Evolutionary conservation across 2,329 filamentous ascomycete genomes (phyloP).

Genomic region (Pleoardoris graminearum): DNA sequence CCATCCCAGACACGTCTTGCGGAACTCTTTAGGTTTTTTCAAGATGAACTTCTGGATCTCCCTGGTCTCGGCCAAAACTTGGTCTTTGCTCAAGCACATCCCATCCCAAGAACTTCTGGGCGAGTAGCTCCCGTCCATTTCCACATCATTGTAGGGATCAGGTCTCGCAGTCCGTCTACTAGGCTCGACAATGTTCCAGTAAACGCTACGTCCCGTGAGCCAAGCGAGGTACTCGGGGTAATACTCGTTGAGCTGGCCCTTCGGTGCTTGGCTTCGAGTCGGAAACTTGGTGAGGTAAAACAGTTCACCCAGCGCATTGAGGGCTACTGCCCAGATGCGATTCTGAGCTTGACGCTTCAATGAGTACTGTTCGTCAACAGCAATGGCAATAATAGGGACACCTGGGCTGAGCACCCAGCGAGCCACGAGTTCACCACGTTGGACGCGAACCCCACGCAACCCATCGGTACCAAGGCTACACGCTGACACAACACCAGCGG

Average conservation of each 20-base stretch:
- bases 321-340: slow-evolving; percentile 85
- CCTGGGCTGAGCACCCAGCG: slow-evolving; percentile 91
- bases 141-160: slow-evolving; percentile 72
- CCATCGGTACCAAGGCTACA: slow-evolving; percentile 72
- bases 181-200: slow-evolving; percentile 79
- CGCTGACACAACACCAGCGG: slow-evolving; percentile 77
- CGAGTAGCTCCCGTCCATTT: slow-evolving; percentile 71
- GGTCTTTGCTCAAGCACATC: slow-evolving; percentile 70
- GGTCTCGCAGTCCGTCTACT: slow-evolving; percentile 72
- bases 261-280: slow-evolving; percentile 55
- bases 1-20: slow-evolving; percentile 79
- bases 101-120: slow-evolving; percentile 75
- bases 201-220: slow-evolving; percentile 75
- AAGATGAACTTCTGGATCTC: slow-evolving; percentile 79
- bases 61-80: slow-evolving; percentile 74
- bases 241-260: slow-evolving; percentile 54
- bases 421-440: slow-evolving; percentile 76
- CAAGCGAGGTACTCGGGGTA: slow-evolving; percentile 69
- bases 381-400: slow-evolving; percentile 83
- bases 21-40: slow-evolving; percentile 76
- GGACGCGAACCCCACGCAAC: slow-evolving; percentile 64
- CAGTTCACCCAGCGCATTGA: slow-evolving; percentile 91
- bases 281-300: slow-evolving; percentile 81
- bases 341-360: slow-evolving; percentile 68
- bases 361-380: slow-evolving; percentile 81